These are phyloP conservation scores for Cyberlindnera xishuangbannaensis DNA, from an alignment of 805 yeast species.

Conservation along the genomic window DNA sequence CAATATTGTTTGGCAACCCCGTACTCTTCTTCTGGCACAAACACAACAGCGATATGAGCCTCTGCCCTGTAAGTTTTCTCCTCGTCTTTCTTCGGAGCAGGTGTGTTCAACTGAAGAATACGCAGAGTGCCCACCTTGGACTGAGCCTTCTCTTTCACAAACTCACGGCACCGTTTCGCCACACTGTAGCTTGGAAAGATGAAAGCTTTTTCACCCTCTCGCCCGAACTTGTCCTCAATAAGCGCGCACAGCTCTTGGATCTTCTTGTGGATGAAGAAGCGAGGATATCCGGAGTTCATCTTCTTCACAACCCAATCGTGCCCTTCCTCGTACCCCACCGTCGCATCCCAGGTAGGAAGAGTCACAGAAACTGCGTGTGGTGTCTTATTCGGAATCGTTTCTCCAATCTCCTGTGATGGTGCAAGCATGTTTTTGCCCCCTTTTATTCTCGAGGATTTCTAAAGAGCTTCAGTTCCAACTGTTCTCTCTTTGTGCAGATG, in stretches of 20 bases:
- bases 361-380: constrained; percentile 94
- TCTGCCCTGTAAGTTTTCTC: constrained; percentile 58
- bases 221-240: constrained; percentile 65
- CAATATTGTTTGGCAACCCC: constrained; percentile 80
- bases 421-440: constrained; percentile 3
- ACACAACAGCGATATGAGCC: constrained; percentile 61
- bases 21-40: constrained; percentile 63
- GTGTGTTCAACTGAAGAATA: constrained; percentile 67
- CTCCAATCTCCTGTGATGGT: constrained; percentile 49
- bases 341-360: constrained; percentile 92
- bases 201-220: constrained; percentile 69
- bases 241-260: constrained; percentile 51
- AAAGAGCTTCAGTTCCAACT: no score
- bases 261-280: constrained; percentile 66
- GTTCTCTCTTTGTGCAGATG: no score
- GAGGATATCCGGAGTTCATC: constrained; percentile 86
- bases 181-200: constrained; percentile 71
- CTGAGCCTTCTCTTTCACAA: constrained; percentile 43
- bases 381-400: constrained; percentile 82
- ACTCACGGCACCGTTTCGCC: constrained; percentile 83
- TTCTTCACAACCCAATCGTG: constrained; percentile 69
- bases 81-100: constrained; percentile 53
- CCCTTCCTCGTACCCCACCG: constrained; percentile 90
- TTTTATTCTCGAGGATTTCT: no score
- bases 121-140: constrained; percentile 38